Evolutionary conservation across 306 rosid species (phyloP).

Genomic region (Cucumis cinereus): DNA sequence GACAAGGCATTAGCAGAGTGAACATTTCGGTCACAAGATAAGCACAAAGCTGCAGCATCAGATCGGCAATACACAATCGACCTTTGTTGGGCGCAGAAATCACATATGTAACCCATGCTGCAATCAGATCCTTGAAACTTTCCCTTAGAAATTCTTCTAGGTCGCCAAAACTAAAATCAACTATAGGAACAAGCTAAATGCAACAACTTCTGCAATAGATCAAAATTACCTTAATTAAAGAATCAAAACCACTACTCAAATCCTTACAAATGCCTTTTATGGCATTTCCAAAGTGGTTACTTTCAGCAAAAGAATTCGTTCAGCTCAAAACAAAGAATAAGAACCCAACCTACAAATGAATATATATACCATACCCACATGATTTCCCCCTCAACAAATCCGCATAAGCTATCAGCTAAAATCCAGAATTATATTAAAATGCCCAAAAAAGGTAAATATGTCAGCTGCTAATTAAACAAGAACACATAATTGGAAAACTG

Average conservation of each 20-base stretch:
- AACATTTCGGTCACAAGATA: conserved; percentile 87
- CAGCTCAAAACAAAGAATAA: not conserved
- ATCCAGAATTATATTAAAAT: not conserved
- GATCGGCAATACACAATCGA: conserved; percentile 92
- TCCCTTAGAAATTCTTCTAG: conserved; percentile 16
- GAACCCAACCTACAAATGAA: not conserved
- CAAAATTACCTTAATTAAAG: not conserved
- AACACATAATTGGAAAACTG: conserved; percentile 1
- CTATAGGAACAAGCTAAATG: not conserved
- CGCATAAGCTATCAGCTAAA: not conserved
- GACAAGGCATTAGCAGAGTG: conserved; percentile 96
- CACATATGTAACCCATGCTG: conserved; percentile 82
- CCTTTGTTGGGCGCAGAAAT: conserved; percentile 78
- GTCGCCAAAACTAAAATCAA: conserved; percentile 8
- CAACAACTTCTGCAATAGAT: conserved; percentile 7
- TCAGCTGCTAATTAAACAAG: not conserved
- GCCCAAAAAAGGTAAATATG: not conserved
- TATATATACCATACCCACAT: not conserved
- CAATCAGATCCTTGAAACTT: conserved; percentile 8
- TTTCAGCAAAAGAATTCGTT: not conserved
- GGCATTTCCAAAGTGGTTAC: not conserved
- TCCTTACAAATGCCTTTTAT: not conserved
- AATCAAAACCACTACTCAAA: not conserved
- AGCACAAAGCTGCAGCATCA: conserved; percentile 82
- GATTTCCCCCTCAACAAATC: not conserved